Conservation (phyloP, 768 basidiomycete genomes). For the Podaxis sp. region DNA sequence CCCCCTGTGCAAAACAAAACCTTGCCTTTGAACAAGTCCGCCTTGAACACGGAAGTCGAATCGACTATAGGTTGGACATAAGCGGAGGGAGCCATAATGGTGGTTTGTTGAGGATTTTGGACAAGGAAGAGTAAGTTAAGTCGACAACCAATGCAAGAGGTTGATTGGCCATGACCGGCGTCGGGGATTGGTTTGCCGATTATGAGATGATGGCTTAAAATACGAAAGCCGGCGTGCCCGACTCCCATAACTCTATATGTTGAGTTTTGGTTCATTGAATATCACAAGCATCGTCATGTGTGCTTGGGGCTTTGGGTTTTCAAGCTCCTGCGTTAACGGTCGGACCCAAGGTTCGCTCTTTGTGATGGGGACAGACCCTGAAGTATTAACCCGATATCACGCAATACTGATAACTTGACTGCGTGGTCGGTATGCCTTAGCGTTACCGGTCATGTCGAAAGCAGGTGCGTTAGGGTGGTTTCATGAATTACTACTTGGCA, state of each 20-base stretch:
- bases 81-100: slow-evolving; percentile 37
- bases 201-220: too few relatives aligned
- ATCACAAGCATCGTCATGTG: too few relatives aligned
- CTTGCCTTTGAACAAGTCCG: slow-evolving; percentile 85
- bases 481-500: neutral
- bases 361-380: too few relatives aligned
- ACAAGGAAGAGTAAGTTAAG: neutral
- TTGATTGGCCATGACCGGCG: neutral
- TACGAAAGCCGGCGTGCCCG: too few relatives aligned
- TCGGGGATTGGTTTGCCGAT: neutral
- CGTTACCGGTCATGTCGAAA: neutral
- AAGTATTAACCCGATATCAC: too few relatives aligned
- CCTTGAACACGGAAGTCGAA: slow-evolving; percentile 68
- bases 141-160: neutral
- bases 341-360: too few relatives aligned
- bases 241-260: too few relatives aligned
- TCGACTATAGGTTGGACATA: slow-evolving; percentile 45
- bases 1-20: slow-evolving; percentile 91
- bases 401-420: neutral
- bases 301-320: too few relatives aligned
- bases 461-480: neutral
- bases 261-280: too few relatives aligned
- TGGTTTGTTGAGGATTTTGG: neutral
- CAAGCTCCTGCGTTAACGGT: too few relatives aligned
- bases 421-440: neutral